phyloP scores from a whole-genome alignment of 192 early-diverging fungal species.

The Backusella tarrabulga region DNA sequence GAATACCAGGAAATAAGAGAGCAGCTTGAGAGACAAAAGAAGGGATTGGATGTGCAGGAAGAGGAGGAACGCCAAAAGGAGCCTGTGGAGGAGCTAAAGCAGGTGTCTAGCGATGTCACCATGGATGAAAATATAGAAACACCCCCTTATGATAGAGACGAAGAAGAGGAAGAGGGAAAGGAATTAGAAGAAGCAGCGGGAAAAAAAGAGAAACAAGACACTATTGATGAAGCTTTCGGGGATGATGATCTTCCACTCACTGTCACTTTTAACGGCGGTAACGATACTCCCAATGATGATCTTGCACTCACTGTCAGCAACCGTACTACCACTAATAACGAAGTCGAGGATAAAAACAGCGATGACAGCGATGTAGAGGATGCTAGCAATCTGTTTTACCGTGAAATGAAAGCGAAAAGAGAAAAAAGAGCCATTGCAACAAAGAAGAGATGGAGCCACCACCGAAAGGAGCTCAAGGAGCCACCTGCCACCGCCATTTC shows the following conservation, averaged over 20 bases:
- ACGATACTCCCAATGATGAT: not conserved
- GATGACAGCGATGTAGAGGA: not conserved
- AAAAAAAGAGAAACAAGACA: not conserved
- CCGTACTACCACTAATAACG: not conserved
- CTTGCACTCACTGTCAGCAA: not conserved
- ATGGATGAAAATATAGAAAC: not conserved
- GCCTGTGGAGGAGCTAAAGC: not conserved
- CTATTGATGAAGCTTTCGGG: not conserved
- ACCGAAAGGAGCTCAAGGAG: not conserved
- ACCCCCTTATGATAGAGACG: not conserved
- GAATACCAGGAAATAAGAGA: not conserved
- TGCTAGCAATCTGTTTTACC: not conserved
- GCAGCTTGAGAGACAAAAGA: not conserved
- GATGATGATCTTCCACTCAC: not conserved
- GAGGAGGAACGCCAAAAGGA: not conserved
- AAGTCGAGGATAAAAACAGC: not conserved
- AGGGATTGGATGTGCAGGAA: not conserved
- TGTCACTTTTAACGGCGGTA: not conserved
- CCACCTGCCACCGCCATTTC: conserved; percentile 1
- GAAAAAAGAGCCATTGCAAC: no score
- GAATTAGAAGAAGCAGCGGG: not conserved
- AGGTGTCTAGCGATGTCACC: not conserved
- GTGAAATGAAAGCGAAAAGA: not conserved
- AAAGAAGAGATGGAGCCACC: not conserved
- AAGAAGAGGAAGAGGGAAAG: not conserved